These are phyloP conservation scores for Ottelia alismoides DNA, from an alignment of 106 monocot genomes.

Conservation along the genomic window DNA sequence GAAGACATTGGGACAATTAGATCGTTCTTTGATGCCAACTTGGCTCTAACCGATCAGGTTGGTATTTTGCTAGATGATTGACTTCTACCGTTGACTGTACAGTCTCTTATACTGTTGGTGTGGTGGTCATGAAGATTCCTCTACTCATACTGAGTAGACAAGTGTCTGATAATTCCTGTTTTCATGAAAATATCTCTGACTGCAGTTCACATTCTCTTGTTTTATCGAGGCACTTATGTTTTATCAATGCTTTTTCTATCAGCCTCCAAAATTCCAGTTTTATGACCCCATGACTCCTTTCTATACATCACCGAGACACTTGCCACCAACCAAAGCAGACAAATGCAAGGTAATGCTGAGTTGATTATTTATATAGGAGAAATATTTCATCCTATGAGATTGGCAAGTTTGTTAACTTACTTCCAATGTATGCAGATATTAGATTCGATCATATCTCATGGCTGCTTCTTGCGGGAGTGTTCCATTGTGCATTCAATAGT, in stretches of 20 bases:
- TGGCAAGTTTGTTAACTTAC: background rate
- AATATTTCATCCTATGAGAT: background rate
- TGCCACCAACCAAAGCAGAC: background rate
- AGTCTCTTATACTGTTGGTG: too few relatives aligned
- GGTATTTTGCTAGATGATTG: too few relatives aligned
- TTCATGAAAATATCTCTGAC: too few relatives aligned
- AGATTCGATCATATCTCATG: slow-evolving; percentile 73
- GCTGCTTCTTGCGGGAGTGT: slow-evolving; percentile 63
- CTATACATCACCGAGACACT: background rate
- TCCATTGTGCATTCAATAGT: slow-evolving; percentile 56
- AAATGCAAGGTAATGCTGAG: background rate
- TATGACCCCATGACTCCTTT: background rate
- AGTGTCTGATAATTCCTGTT: too few relatives aligned
- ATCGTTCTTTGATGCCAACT: too few relatives aligned
- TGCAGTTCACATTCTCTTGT: too few relatives aligned
- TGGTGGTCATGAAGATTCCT: too few relatives aligned
- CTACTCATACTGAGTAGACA: too few relatives aligned
- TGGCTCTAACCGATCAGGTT: slow-evolving; percentile 68
- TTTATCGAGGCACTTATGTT: too few relatives aligned
- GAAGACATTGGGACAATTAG: slow-evolving; percentile 75
- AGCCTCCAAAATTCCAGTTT: background rate
- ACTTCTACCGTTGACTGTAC: too few relatives aligned
- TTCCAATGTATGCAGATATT: slow-evolving; percentile 46
- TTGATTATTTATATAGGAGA: background rate
- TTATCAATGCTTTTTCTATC: too few relatives aligned